Evolutionary conservation across 2,329 filamentous ascomycete species (phyloP), one percentile per base, ranked within the genome.

Genomic region (Delphinella strobiligena): DNA sequence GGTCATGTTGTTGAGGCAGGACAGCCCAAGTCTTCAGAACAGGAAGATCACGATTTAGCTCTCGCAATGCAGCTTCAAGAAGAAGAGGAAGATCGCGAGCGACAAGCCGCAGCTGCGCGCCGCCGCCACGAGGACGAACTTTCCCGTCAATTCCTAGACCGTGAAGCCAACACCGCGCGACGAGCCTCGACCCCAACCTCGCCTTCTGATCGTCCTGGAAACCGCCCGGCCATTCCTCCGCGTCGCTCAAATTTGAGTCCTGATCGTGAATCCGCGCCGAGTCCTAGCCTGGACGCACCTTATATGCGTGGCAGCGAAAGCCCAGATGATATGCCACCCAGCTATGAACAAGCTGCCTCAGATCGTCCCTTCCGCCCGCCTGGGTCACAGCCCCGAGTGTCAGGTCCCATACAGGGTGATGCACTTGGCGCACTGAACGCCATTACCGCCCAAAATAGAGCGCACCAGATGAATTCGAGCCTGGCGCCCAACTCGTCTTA

Each of bases 61-160:
- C 70, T 96, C 3, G 88, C 89, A 0, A 68, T 98, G 5, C 91
- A 96, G 54, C 72, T 95, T 1, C 89, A 96, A 56, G 91, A 96
- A 53, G 87, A 94, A 56, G 89, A 96, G 58, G 86, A 95, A 47
- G 79, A 86, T 51, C 73, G 78, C 11, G 76, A 87, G 47, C 72
- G 74, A n/a, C 64, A 59, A 40, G 61, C 75, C 36, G 71, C 77
- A 36, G 75, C 73, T 8, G 36, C 18, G 15, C 36, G 41, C 7
- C 31, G 41, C 16, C 19, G 16, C 19, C 36, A 34, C 19, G 40
- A 87, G 56, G 77, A 75, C 40, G 65, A 75, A 42, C 66, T 84
- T 1, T 82, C 78, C 0, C 78, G 82, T 52, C 75, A 78, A 45
- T 82, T 72, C 48, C 82, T 87, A 41, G 75, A 81, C 51, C 52